Evolutionary conservation across 306 rosid genomes (phyloP), one percentile per base, ranked within the genome.

Genomic region (Albizia julibrissin): DNA sequence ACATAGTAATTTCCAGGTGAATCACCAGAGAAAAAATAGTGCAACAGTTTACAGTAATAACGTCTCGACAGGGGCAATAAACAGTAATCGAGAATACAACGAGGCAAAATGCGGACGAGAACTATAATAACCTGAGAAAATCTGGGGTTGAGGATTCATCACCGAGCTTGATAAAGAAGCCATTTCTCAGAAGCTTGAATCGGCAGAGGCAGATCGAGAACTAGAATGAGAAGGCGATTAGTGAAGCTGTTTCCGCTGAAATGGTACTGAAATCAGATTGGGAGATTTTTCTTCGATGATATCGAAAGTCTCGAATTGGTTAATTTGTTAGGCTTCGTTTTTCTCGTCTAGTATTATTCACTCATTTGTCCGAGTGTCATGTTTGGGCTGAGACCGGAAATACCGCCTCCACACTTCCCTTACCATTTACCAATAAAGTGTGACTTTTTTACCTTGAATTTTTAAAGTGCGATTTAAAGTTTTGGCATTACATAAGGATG

Each of bases 141-240:
- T 78, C 15, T 77, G 87, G 66, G 87, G 68, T 4, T 64, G 69
- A 49, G 83, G 81, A 77, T 24, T 84, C 44, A 42, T 81, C 10
- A 39, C 49, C 76, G 85, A 84, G 74, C 39, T 78, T 69, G 92
- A 85, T 40, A 89, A 47, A 62, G 85, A 1, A 34, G 77, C 88
- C 92, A 89, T 89, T 70, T 59, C 13, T 37, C 50, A n/a, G 74
- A 73, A 44, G 65, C 34, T 34, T 29, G 77, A 58, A 58, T 39
- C 31, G 5, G 39, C 69, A 39, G 52, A 19, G 1, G 61, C 73
- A 46, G 49, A 44, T 58, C 8, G 22, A 16, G 54, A 80, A 65
- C 3, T 19, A 66, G 24, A 33, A 16, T 31, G 43, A 66, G 21
- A 33, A 31, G 18, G 22, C 18, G 24, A 29, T 15, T 3, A 7